These are phyloP conservation scores for Candida sojae DNA, from an alignment of 1,139 yeast genomes.

Conservation along the genomic window DNA sequence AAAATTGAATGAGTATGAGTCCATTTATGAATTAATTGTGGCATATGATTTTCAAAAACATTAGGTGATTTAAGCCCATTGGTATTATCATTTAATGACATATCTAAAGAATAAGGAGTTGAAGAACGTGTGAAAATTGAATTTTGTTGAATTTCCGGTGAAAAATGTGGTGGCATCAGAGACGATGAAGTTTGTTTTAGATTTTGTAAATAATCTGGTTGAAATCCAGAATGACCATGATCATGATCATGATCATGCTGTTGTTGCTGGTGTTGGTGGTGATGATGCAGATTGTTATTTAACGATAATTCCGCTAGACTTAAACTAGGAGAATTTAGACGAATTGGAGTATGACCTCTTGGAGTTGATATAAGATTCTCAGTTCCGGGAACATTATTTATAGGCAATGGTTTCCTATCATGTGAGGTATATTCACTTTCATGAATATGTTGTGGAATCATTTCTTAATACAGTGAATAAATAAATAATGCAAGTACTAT, in stretches of 20 bases:
- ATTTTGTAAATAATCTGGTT: background rate
- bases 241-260: background rate
- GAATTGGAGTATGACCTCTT: slow-evolving; percentile 20
- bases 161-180: slow-evolving; percentile 8
- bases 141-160: background rate
- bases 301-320: slow-evolving; percentile 11
- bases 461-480: background rate
- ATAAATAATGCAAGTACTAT: too few species aligned
- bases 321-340: slow-evolving; percentile 22
- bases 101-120: slow-evolving; percentile 4
- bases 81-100: slow-evolving; percentile 4
- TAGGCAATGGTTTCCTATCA: slow-evolving; percentile 29
- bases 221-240: background rate
- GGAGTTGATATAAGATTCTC: slow-evolving; percentile 15
- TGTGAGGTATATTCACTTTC: slow-evolving; percentile 36
- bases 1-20: slow-evolving; percentile 69
- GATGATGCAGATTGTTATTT: background rate
- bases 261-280: background rate
- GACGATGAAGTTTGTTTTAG: background rate
- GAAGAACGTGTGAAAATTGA: slow-evolving; percentile 1
- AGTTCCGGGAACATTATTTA: slow-evolving; percentile 24
- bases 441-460: slow-evolving; percentile 17
- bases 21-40: slow-evolving; percentile 69
- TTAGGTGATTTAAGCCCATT: background rate
- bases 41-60: slow-evolving; percentile 12